A percentile compares a stretch with the other conserved stretches of the same genome.
Evolutionary conservation across 2,329 filamentous ascomycete species (phyloP).

Genomic region (Fusarium subglutinans): DNA sequence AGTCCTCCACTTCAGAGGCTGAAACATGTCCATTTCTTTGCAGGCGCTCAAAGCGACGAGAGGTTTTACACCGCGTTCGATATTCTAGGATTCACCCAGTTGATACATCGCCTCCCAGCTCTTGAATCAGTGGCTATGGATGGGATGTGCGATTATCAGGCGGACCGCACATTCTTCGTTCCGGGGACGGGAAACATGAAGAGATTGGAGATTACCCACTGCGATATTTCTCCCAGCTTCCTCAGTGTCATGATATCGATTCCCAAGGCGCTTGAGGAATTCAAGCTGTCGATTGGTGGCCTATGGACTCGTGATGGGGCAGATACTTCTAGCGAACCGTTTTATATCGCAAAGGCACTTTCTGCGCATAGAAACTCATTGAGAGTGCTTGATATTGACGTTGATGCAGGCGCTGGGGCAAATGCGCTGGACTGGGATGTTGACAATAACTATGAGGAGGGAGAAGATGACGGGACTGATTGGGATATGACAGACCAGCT

Average conservation of each 20-base stretch:
- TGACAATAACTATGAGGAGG: accelerated
- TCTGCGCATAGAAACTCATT: neutral
- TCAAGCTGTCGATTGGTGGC: neutral
- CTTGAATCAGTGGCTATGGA: neutral
- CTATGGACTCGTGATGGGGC: neutral
- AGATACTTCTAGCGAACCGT: neutral
- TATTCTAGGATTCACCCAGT: neutral
- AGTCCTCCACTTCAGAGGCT: neutral
- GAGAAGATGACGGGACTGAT: accelerated
- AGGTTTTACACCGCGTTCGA: neutral
- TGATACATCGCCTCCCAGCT: neutral
- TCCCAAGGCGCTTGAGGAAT: neutral
- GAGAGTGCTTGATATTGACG: neutral
- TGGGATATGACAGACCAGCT: neutral
- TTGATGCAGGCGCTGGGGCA: neutral
- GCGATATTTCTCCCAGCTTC: neutral
- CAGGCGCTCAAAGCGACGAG: neutral
- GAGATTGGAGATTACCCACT: neutral
- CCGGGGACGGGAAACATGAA: neutral
- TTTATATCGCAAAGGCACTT: neutral
- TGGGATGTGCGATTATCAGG: neutral
- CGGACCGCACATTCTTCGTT: neutral
- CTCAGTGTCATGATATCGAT: neutral
- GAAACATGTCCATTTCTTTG: neutral
- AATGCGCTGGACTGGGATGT: neutral